Base-by-base conservation (phyloP, 2,329 filamentous ascomycete genomes). In the Magnaporthiopsis incrustans region DNA sequence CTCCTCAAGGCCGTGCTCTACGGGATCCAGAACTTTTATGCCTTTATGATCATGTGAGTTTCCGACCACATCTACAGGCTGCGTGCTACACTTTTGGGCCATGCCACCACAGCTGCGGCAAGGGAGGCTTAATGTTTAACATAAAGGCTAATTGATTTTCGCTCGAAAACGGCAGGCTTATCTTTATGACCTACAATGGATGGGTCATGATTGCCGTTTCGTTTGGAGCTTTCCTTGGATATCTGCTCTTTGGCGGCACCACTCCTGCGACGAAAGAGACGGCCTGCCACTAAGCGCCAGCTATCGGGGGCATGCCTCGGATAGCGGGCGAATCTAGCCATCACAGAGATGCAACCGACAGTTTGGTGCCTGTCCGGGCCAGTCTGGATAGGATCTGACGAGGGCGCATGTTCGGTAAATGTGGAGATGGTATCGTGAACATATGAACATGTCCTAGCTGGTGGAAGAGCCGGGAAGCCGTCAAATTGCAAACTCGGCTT, bases 131-230 rank as follows among this genome's bases (percentile, higher is more conserved):
- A 25, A 15, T 22, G 30, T 30, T 30, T 30, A 30, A 30, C 7
- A 5, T 30, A 6, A 6, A 5, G 30, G 7, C 38, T 25, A 25
- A 27, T 18, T 33, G n/a, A n/a, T 35, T 6, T 30, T 30, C 14
- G 26, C 22, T 6, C 56, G 7, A 27, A 25, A 14, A 56, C 25
- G 38, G 6, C 15, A 98, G 94, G 95, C 82, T 99, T 66, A 79
- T 99, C 27, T 99, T 99, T 78, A 99, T 99, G 95, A 99, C 95
- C n/a, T 99, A 99, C 79, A 99, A 99, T 72, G 95, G 95, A 64
- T 96, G 91, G 88, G 88, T 99, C 69, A 99, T 99, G 95, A 77
- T 96, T 69, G 85, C 94, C 3, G 93, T 98, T 22, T 90, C 90
- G 0, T 79, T 96, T 12, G 95, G 95, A 22, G 93, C 94, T 0